A percentile compares a stretch with the other conserved stretches of the same genome.
Evolutionary conservation across 768 basidiomycete species (phyloP).

Genomic region (Hydnomerulius pinastri): DNA sequence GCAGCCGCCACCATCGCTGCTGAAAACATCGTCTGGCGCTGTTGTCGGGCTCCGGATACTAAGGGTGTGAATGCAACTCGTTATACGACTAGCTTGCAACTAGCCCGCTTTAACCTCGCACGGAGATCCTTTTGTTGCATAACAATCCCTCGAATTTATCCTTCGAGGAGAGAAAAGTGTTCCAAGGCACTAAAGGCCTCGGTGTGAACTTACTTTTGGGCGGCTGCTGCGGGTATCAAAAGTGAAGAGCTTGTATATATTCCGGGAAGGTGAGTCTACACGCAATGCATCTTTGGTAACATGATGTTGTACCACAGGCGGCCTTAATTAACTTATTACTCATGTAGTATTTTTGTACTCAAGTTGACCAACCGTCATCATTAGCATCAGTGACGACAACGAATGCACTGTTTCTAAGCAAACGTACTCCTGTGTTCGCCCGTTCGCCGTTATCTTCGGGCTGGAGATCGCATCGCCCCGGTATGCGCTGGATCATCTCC

Average conservation of each 20-base stretch:
- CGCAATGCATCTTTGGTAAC: neutral
- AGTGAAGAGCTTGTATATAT: neutral
- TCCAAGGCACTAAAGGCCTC: neutral
- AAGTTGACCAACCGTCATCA: neutral
- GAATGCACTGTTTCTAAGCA: too few relatives aligned
- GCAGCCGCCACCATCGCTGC: neutral
- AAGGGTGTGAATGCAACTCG: too few relatives aligned
- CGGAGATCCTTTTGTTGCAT: too few relatives aligned
- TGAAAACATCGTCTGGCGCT: too few relatives aligned
- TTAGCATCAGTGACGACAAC: too few relatives aligned
- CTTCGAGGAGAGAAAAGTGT: too few relatives aligned
- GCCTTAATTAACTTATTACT: neutral
- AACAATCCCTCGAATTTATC: too few relatives aligned
- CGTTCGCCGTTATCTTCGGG: neutral
- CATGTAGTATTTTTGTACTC: neutral
- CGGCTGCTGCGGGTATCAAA: neutral
- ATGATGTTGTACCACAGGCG: neutral
- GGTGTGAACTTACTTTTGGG: neutral
- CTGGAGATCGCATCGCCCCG: too few relatives aligned
- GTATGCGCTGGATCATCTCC: too few relatives aligned
- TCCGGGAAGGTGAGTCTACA: neutral
- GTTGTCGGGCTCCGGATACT: too few relatives aligned
- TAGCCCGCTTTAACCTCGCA: neutral
- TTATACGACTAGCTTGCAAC: too few relatives aligned
- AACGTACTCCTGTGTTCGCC: neutral